phyloP scores from a whole-genome alignment of 768 basidiomycete genomes.

The Mycena amicta region DNA sequence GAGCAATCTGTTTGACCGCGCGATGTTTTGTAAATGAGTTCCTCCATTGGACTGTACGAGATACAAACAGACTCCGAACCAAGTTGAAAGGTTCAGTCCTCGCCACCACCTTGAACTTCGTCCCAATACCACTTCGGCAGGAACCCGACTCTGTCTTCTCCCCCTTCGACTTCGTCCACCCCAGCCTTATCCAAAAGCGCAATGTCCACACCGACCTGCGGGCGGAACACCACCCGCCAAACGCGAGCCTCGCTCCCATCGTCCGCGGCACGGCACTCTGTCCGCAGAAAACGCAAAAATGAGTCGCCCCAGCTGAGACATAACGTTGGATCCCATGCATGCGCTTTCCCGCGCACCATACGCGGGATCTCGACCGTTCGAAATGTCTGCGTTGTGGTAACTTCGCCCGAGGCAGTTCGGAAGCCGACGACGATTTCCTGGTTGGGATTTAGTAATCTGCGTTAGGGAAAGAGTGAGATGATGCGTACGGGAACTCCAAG shows the following conservation, averaged over 20 bases:
- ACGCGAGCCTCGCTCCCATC: constrained; percentile 40
- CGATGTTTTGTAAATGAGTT: too few species aligned
- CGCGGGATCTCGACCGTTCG: constrained; percentile 81
- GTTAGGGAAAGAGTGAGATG: background rate
- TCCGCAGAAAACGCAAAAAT: constrained; percentile 59
- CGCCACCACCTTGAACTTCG: constrained; percentile 26
- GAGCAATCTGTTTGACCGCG: background rate
- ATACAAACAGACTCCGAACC: too few species aligned
- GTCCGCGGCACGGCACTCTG: constrained; percentile 28
- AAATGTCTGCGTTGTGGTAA: constrained; percentile 70
- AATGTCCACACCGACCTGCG: constrained; percentile 59
- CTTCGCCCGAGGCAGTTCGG: constrained; percentile 72
- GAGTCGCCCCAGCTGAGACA: constrained; percentile 76
- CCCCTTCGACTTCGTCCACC: constrained; percentile 59
- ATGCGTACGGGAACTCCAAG: constrained; percentile 81
- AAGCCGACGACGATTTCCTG: constrained; percentile 89
- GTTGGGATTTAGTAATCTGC: background rate
- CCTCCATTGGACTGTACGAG: too few species aligned
- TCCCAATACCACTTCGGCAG: constrained; percentile 74
- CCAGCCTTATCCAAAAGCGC: constrained; percentile 48
- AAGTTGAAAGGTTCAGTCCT: background rate
- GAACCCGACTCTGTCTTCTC: constrained; percentile 80
- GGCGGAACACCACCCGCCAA: constrained; percentile 73
- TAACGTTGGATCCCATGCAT: constrained; percentile 74
- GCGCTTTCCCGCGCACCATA: constrained; percentile 70